phyloP scores from a whole-genome alignment of 202 grass and related monocot genomes.

The Setaria viridis region DNA sequence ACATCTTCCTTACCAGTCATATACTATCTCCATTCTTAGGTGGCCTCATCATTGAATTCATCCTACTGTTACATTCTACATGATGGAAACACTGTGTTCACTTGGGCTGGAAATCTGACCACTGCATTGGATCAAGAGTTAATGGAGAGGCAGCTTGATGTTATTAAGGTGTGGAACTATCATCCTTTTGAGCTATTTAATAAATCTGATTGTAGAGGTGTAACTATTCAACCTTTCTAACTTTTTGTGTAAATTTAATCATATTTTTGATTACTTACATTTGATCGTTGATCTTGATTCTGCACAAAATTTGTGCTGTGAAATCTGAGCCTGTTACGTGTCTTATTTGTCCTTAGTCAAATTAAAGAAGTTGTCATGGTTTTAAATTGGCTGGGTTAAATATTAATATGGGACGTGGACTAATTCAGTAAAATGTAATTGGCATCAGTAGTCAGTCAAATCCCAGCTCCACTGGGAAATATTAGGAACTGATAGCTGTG shows the following conservation, averaged over 20 bases:
- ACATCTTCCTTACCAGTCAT: conserved; percentile 29
- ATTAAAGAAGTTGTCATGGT: background rate
- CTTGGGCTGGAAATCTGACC: conserved; percentile 82
- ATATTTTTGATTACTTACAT: conserved; percentile 28
- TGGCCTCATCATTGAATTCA: conserved; percentile 92
- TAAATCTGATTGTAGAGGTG: background rate
- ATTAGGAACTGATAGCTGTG: background rate
- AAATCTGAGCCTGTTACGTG: conserved; percentile 9
- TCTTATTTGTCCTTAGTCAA: conserved; percentile 18
- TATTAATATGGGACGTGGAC: background rate
- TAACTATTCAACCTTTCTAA: background rate
- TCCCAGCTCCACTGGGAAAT: background rate
- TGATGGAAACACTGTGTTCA: conserved; percentile 80
- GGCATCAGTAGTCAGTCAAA: background rate
- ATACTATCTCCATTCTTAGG: conserved; percentile 56
- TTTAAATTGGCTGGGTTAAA: conserved; percentile 1
- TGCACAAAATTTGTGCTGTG: conserved; percentile 24
- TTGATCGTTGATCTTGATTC: conserved; percentile 12
- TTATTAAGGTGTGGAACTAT: conserved; percentile 79
- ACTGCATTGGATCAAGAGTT: conserved; percentile 82
- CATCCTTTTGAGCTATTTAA: background rate
- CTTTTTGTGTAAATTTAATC: conserved; percentile 10
- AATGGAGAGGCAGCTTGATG: conserved; percentile 88
- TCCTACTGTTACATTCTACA: conserved; percentile 96
- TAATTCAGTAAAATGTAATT: background rate